Evolutionary conservation across 2,329 filamentous ascomycete genomes (phyloP).

Genomic region (Alternaria ethzedia): DNA sequence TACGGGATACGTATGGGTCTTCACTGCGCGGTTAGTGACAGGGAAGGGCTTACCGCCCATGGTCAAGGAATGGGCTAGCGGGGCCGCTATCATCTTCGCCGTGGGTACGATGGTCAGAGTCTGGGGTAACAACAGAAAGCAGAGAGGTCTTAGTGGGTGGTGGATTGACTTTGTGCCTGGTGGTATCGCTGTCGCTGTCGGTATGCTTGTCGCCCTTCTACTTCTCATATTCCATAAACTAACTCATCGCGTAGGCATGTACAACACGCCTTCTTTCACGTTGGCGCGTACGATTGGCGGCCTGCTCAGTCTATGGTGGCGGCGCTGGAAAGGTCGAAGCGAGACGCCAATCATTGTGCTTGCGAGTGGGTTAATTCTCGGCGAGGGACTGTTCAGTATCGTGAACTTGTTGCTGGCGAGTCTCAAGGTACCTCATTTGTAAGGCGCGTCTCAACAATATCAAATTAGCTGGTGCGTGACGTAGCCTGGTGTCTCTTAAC

Average conservation of each 20-base stretch:
- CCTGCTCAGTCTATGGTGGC: constrained; percentile 10
- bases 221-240: background rate
- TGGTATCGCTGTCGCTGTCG: constrained; percentile 94
- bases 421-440: constrained; percentile 64
- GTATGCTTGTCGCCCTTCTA: constrained; percentile 53
- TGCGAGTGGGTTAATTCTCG: constrained; percentile 83
- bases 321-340: constrained; percentile 45
- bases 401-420: constrained; percentile 85
- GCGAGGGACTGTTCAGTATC: constrained; percentile 77
- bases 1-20: constrained; percentile 96
- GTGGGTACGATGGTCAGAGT: constrained; percentile 72
- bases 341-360: constrained; percentile 88
- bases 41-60: constrained; percentile 85
- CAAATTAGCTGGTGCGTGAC: background rate
- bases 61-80: constrained; percentile 79
- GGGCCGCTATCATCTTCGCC: constrained; percentile 76
- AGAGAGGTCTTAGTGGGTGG: constrained; percentile 44
- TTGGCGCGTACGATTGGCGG: constrained; percentile 86
- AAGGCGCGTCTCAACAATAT: background rate
- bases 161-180: constrained; percentile 85
- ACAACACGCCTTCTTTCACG: constrained; percentile 96
- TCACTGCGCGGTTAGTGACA: constrained; percentile 90
- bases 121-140: constrained; percentile 41
- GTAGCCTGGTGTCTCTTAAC: background rate
- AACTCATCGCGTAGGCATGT: constrained; percentile 71